phyloP scores from a whole-genome alignment of 805 yeast genomes.

The Candida palmyrensis region DNA sequence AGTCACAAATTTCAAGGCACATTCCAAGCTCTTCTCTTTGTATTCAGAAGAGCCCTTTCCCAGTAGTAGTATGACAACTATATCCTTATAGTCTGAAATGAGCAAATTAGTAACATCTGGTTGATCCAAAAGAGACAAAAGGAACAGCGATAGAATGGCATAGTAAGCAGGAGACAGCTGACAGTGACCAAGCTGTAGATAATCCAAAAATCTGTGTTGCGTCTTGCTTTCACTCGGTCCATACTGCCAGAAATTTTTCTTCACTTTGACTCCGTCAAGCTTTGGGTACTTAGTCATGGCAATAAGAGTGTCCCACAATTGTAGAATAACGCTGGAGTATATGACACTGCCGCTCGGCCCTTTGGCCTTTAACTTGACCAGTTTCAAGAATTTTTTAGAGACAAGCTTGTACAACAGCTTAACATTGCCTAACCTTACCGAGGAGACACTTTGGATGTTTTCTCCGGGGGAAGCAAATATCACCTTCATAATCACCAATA shows the following conservation, averaged over 20 bases:
- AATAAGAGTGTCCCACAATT: constrained; percentile 44
- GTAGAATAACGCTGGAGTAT: constrained; percentile 43
- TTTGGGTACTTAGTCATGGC: constrained; percentile 27
- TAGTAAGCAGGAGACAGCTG: constrained; percentile 51
- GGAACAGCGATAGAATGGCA: constrained; percentile 16
- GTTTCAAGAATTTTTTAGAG: constrained; percentile 41
- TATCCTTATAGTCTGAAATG: not conserved
- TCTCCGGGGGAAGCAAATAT: constrained; percentile 12
- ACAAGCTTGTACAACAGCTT: constrained; percentile 32
- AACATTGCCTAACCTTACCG: constrained; percentile 8
- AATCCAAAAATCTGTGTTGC: constrained; percentile 38
- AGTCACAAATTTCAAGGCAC: not conserved
- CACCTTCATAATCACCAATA: constrained; percentile 16
- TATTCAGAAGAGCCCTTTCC: not conserved
- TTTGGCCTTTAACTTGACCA: constrained; percentile 28
- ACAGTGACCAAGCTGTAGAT: constrained; percentile 50
- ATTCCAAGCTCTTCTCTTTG: constrained; percentile 2
- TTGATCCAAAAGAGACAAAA: constrained; percentile 13
- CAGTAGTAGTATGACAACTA: not conserved
- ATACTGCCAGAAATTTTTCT: constrained; percentile 48
- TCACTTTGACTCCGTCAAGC: constrained; percentile 21
- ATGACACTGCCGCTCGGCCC: constrained; percentile 27
- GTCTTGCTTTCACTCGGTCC: constrained; percentile 40
- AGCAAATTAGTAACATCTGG: not conserved
- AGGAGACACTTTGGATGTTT: constrained; percentile 4